Percentiles rank a stretch among this genome's conserved stretches.
phyloP scores from a whole-genome alignment of 352 stramenopile species.

The Elongisporangium anandrum region DNA sequence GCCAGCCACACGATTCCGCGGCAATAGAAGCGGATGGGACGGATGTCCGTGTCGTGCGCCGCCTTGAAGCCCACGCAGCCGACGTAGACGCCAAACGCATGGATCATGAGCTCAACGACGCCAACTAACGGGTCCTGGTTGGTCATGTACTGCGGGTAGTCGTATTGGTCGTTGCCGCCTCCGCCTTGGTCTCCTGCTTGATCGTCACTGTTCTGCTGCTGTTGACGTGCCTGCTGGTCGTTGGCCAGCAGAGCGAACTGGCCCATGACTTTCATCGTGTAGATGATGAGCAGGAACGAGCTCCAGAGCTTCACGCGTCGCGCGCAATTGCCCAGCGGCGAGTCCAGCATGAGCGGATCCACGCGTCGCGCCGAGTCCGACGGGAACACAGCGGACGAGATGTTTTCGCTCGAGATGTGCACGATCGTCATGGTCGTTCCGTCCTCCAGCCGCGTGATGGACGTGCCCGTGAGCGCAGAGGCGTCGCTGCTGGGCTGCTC shows the following conservation, averaged over 20 bases:
- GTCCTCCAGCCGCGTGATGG: conserved; percentile 34
- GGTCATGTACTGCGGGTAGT: conserved; percentile 73
- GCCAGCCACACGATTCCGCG: conserved; percentile 75
- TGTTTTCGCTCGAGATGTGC: conserved; percentile 76
- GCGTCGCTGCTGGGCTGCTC: conserved; percentile 46
- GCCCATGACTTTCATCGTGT: conserved; percentile 89
- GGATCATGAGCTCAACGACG: conserved; percentile 63
- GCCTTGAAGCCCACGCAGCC: conserved; percentile 85
- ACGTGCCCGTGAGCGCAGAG: conserved; percentile 14
- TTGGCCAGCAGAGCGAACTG: conserved; percentile 82
- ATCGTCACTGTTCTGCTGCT: conserved; percentile 21
- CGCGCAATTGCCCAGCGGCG: conserved; percentile 72
- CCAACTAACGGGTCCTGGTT: conserved; percentile 70
- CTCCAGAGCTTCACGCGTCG: conserved; percentile 85
- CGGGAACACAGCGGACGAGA: conserved; percentile 82
- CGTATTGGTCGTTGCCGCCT: conserved; percentile 48
- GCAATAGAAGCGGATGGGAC: conserved; percentile 81
- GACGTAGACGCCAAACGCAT: conserved; percentile 83
- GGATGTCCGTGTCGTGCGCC: conserved; percentile 83
- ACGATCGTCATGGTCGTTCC: conserved; percentile 46
- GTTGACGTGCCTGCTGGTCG: conserved; percentile 59
- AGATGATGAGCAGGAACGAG: conserved; percentile 85
- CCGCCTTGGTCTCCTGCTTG: conserved; percentile 20
- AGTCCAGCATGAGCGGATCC: conserved; percentile 85
- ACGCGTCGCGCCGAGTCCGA: conserved; percentile 76